These are phyloP conservation scores for Fagopyrum tataricum DNA, from an alignment of 148 eudicot genomes.

Conservation along the genomic window DNA sequence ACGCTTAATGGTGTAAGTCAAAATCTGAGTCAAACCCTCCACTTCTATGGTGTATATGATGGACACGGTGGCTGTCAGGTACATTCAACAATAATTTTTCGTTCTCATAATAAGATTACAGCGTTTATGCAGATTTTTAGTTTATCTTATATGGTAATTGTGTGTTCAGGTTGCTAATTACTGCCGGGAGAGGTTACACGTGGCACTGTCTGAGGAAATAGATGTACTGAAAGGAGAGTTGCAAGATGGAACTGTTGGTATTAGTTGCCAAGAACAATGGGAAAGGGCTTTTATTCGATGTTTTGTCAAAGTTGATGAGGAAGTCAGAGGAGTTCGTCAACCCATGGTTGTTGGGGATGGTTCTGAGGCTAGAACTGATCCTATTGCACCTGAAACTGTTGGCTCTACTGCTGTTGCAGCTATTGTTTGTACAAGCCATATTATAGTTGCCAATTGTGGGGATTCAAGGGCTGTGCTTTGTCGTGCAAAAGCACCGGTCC, in stretches of 20 bases:
- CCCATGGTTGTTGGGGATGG: conserved; percentile 13
- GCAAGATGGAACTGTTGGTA: conserved; percentile 15
- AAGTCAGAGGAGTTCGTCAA: conserved; percentile 39
- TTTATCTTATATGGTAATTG: neutral
- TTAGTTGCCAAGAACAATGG: conserved; percentile 31
- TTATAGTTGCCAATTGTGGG: conserved; percentile 63
- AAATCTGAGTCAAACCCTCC: conserved; percentile 44
- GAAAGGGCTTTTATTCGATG: conserved; percentile 36
- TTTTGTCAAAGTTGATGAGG: conserved; percentile 46
- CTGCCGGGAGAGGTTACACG: conserved; percentile 48
- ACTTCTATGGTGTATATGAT: conserved; percentile 72
- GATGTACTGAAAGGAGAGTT: conserved; percentile 15
- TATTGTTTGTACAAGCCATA: conserved; percentile 48
- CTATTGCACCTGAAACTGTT: conserved; percentile 59
- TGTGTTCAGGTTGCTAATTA: conserved; percentile 47
- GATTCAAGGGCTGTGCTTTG: conserved; percentile 77
- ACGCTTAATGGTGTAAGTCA: conserved; percentile 37
- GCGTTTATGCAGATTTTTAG: neutral
- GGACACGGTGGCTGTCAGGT: conserved; percentile 80
- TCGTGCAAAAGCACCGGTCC: conserved; percentile 58
- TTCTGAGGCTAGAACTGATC: conserved; percentile 22
- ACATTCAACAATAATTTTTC: neutral
- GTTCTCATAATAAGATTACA: neutral
- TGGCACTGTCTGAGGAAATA: conserved; percentile 42
- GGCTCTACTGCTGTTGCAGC: conserved; percentile 77